A percentile compares a stretch with the other conserved stretches of the same genome.
Evolutionary conservation across 257 asterid genomes (phyloP).

Genomic region (Nicotiana otophora): DNA sequence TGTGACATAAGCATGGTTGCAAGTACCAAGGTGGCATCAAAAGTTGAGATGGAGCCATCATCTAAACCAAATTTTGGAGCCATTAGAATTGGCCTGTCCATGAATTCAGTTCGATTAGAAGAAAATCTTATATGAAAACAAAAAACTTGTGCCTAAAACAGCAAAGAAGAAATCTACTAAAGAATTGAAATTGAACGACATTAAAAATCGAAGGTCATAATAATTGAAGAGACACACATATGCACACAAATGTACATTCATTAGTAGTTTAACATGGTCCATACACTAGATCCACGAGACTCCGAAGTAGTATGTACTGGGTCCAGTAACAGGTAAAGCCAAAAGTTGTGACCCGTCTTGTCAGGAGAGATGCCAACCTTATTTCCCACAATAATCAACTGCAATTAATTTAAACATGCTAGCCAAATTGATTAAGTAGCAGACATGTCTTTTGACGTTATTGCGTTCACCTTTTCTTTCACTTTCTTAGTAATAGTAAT

Average conservation of each 20-base stretch:
- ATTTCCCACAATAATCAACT: neutral
- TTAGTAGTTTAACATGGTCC: neutral
- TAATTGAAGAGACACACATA: neutral
- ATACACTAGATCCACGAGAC: neutral
- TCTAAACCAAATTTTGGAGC: conserved; percentile 82
- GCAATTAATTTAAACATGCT: neutral
- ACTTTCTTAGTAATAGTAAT: neutral
- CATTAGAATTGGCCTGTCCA: conserved; percentile 86
- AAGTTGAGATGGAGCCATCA: conserved; percentile 59
- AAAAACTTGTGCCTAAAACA: conserved; percentile 8
- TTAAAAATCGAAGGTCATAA: neutral
- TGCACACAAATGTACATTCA: neutral
- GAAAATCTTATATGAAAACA: conserved; percentile 6
- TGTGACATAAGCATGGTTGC: conserved; percentile 96
- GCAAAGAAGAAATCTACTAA: neutral
- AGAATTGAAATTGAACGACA: neutral
- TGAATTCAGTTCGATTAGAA: conserved; percentile 21
- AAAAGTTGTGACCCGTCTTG: neutral
- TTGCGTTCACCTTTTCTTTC: neutral
- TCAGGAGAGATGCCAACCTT: neutral
- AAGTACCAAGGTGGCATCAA: conserved; percentile 88
- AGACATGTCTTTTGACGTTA: neutral
- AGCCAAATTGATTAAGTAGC: neutral
- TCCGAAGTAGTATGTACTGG: neutral
- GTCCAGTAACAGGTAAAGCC: neutral